phyloP scores from a whole-genome alignment of 495 filamentous ascomycete species.

The Trypethelium eluteriae region DNA sequence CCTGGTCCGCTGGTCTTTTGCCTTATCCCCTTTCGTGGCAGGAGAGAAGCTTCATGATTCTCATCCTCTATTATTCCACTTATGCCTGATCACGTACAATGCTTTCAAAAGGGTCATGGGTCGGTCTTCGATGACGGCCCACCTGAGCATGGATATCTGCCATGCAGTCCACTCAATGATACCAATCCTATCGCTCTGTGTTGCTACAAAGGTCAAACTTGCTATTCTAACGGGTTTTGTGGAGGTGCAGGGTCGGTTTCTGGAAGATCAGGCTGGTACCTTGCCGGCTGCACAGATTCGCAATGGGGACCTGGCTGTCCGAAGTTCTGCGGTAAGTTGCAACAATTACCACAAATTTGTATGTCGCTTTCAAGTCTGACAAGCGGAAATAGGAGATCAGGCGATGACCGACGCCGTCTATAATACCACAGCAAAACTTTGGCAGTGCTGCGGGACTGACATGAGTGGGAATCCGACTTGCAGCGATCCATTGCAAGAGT shows the following conservation, averaged over 20 bases:
- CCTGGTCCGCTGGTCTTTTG: too few species aligned
- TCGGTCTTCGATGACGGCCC: not conserved
- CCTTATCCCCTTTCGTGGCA: too few species aligned
- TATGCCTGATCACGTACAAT: not conserved
- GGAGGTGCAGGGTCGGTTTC: not conserved
- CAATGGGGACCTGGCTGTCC: not conserved
- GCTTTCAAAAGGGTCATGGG: not conserved
- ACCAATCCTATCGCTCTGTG: not conserved
- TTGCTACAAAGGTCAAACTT: not conserved
- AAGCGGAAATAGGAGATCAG: not conserved
- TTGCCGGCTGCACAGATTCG: not conserved
- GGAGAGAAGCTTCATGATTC: too few species aligned
- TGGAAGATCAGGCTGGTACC: not conserved
- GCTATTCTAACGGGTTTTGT: not conserved
- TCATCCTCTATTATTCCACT: too few species aligned
- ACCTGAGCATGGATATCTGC: not conserved
- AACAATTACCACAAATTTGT: not conserved
- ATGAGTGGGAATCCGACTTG: not conserved
- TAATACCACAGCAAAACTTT: not conserved
- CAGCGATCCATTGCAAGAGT: not conserved
- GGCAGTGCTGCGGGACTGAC: not conserved
- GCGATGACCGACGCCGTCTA: not conserved
- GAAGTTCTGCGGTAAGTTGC: not conserved
- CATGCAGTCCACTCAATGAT: conserved; percentile 3
- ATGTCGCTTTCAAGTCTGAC: not conserved